These are phyloP conservation scores for Citrus mangshanensis DNA, from an alignment of 345 rosid species.

Conservation along the genomic window DNA sequence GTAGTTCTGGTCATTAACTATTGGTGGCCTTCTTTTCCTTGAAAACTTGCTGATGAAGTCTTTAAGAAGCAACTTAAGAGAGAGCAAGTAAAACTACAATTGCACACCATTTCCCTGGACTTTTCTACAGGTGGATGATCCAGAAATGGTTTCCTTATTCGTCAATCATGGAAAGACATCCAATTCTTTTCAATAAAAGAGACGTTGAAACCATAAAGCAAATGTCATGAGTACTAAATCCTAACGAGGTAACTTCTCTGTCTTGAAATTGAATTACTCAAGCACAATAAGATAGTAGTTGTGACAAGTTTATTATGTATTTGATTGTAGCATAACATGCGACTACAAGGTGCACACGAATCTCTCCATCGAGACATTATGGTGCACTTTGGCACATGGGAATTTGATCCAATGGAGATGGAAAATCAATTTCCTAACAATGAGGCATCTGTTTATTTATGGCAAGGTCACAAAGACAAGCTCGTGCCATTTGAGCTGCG, in stretches of 20 bases:
- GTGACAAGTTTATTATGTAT: not conserved
- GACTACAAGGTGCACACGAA: slow-evolving; percentile 47
- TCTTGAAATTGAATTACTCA: not conserved
- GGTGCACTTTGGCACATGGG: too few relatives aligned
- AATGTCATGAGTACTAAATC: slow-evolving; percentile 30
- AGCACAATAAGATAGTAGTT: not conserved
- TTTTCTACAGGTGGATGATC: slow-evolving; percentile 60
- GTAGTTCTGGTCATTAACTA: slow-evolving; percentile 46
- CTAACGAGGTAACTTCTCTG: slow-evolving; percentile 25
- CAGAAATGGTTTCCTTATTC: slow-evolving; percentile 51
- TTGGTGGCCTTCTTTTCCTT: slow-evolving; percentile 62
- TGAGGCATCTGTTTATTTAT: too few relatives aligned
- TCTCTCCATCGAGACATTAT: slow-evolving; percentile 10
- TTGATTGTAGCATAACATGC: slow-evolving; percentile 22
- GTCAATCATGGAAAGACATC: slow-evolving; percentile 27
- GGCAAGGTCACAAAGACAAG: slow-evolving; percentile 17
- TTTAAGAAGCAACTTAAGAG: slow-evolving; percentile 31
- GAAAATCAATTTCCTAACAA: too few relatives aligned
- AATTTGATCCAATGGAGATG: too few relatives aligned
- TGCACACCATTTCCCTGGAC: slow-evolving; percentile 45
- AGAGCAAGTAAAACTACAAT: slow-evolving; percentile 40
- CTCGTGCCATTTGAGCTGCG: slow-evolving; percentile 32
- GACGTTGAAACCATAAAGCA: slow-evolving; percentile 30
- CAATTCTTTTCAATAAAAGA: slow-evolving; percentile 23
- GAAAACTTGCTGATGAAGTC: slow-evolving; percentile 26